Evolutionary conservation across 441 rosid genomes (phyloP), one percentile per base, ranked within the genome.

Genomic region (Bocquillonia castaneifolia): DNA sequence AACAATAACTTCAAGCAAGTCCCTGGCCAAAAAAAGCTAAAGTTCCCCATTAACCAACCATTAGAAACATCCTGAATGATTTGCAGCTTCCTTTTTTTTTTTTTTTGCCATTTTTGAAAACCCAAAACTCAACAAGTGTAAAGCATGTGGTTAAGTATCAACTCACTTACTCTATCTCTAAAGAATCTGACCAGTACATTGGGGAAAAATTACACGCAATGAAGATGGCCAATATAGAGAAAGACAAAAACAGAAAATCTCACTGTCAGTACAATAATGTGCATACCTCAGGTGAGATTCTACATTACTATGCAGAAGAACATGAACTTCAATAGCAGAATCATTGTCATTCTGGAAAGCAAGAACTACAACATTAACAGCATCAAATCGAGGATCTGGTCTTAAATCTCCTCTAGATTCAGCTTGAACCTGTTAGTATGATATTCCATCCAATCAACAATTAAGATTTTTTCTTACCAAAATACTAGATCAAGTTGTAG

Each of bases 331-430:
- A 72, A 78, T 52, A 57, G 66, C 72, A 65, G 80, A 59, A 79
- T 65, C 87, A 75, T 78, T 54, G 54, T 94, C 97, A 85, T 74
- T 83, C 83, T 87, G 93, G 79, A 88, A 68, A 64, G 84, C 92
- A 59, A 92, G 86, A 74, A 84, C 82, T 72, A 92, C 63, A 57
- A 87, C 75, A 78, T 81, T 87, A 74, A 92, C 74, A 52, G 96
- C 88, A 82, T 94, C 97, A 79, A 81, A 85, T 55, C 85, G 86
- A 80, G 99, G 98, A 86, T 94, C 85, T 70, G 99, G 88, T 70
- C 81, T 84, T 57, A 87, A 86, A 75, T 90, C 94, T 68, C 92
- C 99, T 83, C 98, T 86, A 76, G 92, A 83, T 75, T 90, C 89
- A 54, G 96, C 83, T 65, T 84, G 96, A 81, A 94, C 89, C 98